phyloP scores from a whole-genome alignment of 345 rosid species.

The Angophora floribunda region DNA sequence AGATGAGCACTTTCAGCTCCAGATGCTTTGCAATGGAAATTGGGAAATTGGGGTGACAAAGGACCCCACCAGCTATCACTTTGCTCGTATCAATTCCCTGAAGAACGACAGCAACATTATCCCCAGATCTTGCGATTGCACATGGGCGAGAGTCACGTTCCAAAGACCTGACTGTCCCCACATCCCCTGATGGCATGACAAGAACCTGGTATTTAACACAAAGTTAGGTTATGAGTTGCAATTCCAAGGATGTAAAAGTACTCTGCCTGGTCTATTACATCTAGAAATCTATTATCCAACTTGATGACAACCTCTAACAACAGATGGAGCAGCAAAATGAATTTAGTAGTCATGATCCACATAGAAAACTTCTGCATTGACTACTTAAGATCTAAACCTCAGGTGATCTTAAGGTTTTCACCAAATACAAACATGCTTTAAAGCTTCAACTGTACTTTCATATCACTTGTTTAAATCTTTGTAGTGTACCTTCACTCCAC shows the following conservation, averaged over 20 bases:
- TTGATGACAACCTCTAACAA: neutral
- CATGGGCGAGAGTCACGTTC: conserved; percentile 71
- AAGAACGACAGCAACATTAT: conserved; percentile 59
- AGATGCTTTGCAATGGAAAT: conserved; percentile 56
- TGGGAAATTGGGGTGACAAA: conserved; percentile 90
- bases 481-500: conserved; percentile 66
- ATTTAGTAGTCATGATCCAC: neutral
- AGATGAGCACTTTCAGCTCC: conserved; percentile 65
- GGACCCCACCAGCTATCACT: conserved; percentile 79
- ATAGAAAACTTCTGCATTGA: neutral
- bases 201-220: conserved; percentile 38
- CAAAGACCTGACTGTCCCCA: conserved; percentile 69
- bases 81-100: conserved; percentile 59
- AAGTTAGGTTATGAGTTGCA: neutral
- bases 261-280: neutral
- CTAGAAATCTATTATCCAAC: neutral
- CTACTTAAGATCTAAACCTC: neutral
- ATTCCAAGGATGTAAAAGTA: neutral
- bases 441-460: neutral
- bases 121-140: conserved; percentile 83
- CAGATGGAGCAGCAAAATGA: neutral
- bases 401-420: neutral
- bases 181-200: conserved; percentile 73
- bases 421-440: neutral
- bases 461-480: neutral